phyloP scores from a whole-genome alignment of 257 asterid species.

The Przewalskia tangutica region DNA sequence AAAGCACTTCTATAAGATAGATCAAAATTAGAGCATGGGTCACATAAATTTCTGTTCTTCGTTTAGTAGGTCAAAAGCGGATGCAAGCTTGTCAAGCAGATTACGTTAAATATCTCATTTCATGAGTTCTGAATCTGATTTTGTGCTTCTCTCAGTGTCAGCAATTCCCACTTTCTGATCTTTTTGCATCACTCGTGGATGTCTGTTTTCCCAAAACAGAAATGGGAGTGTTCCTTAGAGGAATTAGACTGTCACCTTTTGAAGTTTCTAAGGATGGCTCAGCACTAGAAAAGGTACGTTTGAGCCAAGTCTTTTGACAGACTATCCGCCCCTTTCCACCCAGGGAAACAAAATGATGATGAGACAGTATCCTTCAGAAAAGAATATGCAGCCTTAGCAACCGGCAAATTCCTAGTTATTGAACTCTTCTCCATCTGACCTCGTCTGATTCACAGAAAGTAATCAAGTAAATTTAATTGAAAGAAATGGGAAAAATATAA shows the following conservation, averaged over 20 bases:
- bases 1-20: not conserved
- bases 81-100: slow-evolving; percentile 1
- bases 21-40: not conserved
- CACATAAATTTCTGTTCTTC: not conserved
- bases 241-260: slow-evolving; percentile 20
- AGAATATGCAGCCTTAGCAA: slow-evolving; percentile 71
- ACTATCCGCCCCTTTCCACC: slow-evolving; percentile 90
- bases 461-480: not conserved
- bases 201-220: slow-evolving; percentile 28
- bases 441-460: slow-evolving; percentile 37
- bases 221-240: slow-evolving; percentile 47
- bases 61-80: not conserved
- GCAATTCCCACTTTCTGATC: slow-evolving; percentile 21
- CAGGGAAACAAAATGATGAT: slow-evolving; percentile 69
- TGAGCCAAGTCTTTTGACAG: slow-evolving; percentile 77
- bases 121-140: slow-evolving; percentile 44
- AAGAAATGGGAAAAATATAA: not conserved
- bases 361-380: slow-evolving; percentile 65
- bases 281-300: slow-evolving; percentile 36
- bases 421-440: slow-evolving; percentile 90
- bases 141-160: slow-evolving; percentile 17
- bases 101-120: slow-evolving; percentile 5
- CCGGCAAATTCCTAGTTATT: slow-evolving; percentile 65
- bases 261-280: slow-evolving; percentile 41
- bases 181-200: slow-evolving; percentile 22